A percentile compares a stretch with the other conserved stretches of the same genome.
Conservation (phyloP, 2,329 filamentous ascomycete genomes). For the Acephala macrosclerotiorum region DNA sequence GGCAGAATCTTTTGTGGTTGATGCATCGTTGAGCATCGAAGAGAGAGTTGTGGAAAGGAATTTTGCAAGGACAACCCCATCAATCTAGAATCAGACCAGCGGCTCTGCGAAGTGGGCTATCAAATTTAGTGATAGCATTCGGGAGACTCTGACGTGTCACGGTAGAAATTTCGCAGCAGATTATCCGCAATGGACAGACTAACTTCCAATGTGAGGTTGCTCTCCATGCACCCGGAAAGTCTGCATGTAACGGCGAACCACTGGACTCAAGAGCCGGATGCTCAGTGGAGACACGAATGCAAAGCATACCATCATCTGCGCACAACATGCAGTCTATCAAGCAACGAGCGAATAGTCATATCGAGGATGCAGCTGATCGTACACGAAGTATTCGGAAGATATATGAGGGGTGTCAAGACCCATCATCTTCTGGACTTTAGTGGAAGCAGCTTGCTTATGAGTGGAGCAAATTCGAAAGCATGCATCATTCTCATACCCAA, state of each 20-base stretch:
- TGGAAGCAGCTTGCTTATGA: slow-evolving; percentile 12
- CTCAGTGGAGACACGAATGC: slow-evolving; percentile 40
- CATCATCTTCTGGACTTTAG: slow-evolving; percentile 8
- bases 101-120: slow-evolving; percentile 36
- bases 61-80: slow-evolving; percentile 20
- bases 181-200: slow-evolving; percentile 31
- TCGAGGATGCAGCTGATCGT: slow-evolving; percentile 37
- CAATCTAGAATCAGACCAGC: slow-evolving; percentile 24
- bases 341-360: slow-evolving; percentile 39
- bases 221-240: slow-evolving; percentile 35
- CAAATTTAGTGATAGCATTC: slow-evolving; percentile 25
- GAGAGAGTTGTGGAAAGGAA: slow-evolving; percentile 14
- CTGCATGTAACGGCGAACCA: slow-evolving; percentile 36
- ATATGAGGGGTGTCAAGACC: slow-evolving; percentile 15
- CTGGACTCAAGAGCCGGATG: slow-evolving; percentile 26
- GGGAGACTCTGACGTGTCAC: slow-evolving; percentile 43
- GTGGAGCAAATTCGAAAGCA: slow-evolving; percentile 4
- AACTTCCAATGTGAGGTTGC: slow-evolving; percentile 38
- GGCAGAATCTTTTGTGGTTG: slow-evolving; percentile 26
- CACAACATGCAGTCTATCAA: slow-evolving; percentile 27
- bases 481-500: not conserved
- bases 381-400: slow-evolving; percentile 14
- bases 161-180: slow-evolving; percentile 27
- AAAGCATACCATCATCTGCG: slow-evolving; percentile 34
- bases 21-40: slow-evolving; percentile 28